Evolutionary conservation across 208 protist species (phyloP).

Genomic region (Phytomonas serpens): DNA sequence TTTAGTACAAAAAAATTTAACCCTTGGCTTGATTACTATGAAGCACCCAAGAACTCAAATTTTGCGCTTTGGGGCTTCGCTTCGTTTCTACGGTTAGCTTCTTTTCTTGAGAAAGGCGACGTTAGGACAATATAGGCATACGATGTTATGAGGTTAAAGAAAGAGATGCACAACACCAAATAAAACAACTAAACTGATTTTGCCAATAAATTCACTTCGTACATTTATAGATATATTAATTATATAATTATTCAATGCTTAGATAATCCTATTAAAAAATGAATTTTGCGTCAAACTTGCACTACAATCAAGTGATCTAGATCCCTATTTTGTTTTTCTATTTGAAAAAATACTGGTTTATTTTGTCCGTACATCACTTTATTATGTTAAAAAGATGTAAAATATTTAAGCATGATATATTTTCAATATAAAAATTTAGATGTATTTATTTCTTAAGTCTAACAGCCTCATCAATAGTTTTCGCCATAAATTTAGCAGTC

Average conservation of each 20-base stretch:
- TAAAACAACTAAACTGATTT: not conserved
- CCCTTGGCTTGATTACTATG: too few relatives aligned
- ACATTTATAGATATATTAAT: conserved; percentile 6
- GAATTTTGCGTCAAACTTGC: not conserved
- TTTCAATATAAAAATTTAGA: conserved; percentile 1
- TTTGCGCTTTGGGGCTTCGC: too few relatives aligned
- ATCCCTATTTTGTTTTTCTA: not conserved
- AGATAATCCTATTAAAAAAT: conserved; percentile 10
- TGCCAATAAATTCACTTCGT: not conserved
- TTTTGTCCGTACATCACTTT: too few relatives aligned
- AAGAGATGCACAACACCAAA: not conserved
- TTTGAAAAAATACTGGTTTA: not conserved
- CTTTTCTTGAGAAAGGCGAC: not conserved
- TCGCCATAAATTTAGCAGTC: conserved; percentile 49
- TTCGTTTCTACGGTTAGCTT: not conserved
- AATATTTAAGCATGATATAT: not conserved
- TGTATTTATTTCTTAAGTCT: not conserved
- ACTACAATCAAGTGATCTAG: not conserved
- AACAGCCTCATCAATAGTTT: conserved; percentile 62
- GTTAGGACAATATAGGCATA: conserved; percentile 1
- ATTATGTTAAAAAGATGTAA: too few relatives aligned
- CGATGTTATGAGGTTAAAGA: not conserved
- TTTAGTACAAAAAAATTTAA: too few relatives aligned
- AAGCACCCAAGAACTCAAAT: too few relatives aligned
- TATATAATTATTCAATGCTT: not conserved